Percentiles rank a stretch among this genome's conserved stretches.
Conservation (phyloP, 2,329 filamentous ascomycete genomes). For the Fusarium tanahbumbuense region DNA sequence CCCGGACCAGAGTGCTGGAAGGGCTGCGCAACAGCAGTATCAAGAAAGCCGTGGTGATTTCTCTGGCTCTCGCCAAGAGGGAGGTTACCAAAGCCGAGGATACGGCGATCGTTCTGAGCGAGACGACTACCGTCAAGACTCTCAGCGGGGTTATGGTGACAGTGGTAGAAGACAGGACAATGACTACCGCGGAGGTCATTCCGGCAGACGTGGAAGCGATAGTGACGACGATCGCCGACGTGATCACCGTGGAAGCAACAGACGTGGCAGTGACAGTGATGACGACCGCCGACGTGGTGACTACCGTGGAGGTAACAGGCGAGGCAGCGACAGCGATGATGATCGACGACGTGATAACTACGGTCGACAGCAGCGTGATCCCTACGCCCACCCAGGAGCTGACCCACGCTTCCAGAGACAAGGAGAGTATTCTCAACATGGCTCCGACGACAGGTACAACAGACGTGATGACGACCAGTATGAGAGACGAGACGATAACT, state of each 20-base stretch:
- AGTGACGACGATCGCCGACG: not conserved
- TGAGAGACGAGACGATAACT: conserved; percentile 5
- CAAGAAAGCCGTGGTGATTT: conserved; percentile 23
- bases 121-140: conserved; percentile 4
- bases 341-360: conserved; percentile 13
- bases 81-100: conserved; percentile 16
- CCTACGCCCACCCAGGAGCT: conserved; percentile 29
- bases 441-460: not conserved
- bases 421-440: conserved; percentile 14
- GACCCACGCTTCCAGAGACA: conserved; percentile 29
- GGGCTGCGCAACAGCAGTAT: conserved; percentile 18
- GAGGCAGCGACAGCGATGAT: conserved; percentile 18
- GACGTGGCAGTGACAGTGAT: not conserved
- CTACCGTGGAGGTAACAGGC: conserved; percentile 2
- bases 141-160: conserved; percentile 1
- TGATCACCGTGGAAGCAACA: not conserved
- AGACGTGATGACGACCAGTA: conserved; percentile 6
- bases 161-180: conserved; percentile 10
- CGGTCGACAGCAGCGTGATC: not conserved
- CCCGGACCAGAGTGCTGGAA: conserved; percentile 46
- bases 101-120: conserved; percentile 13
- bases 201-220: not conserved
- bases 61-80: conserved; percentile 8
- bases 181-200: conserved; percentile 10
- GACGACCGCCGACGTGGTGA: not conserved